Evolutionary conservation across 2,329 filamentous ascomycete species (phyloP).

Genomic region (Penicillium verrucosum): DNA sequence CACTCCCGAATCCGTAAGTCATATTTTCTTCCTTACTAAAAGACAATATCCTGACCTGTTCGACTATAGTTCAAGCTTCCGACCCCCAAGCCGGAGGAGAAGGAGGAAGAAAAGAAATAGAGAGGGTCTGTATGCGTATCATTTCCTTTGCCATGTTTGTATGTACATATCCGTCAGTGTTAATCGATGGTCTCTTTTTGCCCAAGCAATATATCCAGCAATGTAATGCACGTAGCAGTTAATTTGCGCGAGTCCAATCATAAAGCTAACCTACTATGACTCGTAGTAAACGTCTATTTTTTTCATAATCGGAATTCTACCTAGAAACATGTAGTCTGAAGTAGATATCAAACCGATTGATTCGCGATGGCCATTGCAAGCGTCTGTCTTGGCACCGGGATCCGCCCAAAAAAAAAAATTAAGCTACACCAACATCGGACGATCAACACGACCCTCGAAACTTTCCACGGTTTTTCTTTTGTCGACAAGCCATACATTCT

Average conservation of each 20-base stretch:
- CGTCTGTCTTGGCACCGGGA: slow-evolving; percentile 19
- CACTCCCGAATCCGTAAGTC: slow-evolving; percentile 67
- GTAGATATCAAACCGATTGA: not conserved
- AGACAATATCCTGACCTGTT: slow-evolving; percentile 7
- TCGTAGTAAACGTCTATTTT: too few species aligned
- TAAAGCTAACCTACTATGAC: too few species aligned
- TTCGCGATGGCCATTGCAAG: not conserved
- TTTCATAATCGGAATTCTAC: not conserved
- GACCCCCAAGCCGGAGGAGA: slow-evolving; percentile 90
- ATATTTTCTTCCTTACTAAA: not conserved
- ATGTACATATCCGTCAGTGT: slow-evolving; percentile 35
- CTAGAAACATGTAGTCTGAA: too few species aligned
- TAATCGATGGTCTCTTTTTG: slow-evolving; percentile 23
- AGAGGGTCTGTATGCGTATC: slow-evolving; percentile 37
- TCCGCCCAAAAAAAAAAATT: slow-evolving; percentile 23
- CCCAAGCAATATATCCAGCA: not conserved
- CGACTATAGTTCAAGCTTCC: slow-evolving; percentile 76
- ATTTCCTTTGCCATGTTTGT: slow-evolving; percentile 37
- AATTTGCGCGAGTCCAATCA: not conserved
- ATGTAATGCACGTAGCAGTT: not conserved
- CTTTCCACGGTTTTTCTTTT: not conserved
- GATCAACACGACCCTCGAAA: not conserved
- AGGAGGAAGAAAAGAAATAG: slow-evolving; percentile 90
- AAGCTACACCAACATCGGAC: slow-evolving; percentile 11
- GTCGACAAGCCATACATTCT: not conserved